A percentile compares a stretch with the other conserved stretches of the same genome.
phyloP scores from a whole-genome alignment of 139 green algal genomes.

The Chlorella sorokiniana region DNA sequence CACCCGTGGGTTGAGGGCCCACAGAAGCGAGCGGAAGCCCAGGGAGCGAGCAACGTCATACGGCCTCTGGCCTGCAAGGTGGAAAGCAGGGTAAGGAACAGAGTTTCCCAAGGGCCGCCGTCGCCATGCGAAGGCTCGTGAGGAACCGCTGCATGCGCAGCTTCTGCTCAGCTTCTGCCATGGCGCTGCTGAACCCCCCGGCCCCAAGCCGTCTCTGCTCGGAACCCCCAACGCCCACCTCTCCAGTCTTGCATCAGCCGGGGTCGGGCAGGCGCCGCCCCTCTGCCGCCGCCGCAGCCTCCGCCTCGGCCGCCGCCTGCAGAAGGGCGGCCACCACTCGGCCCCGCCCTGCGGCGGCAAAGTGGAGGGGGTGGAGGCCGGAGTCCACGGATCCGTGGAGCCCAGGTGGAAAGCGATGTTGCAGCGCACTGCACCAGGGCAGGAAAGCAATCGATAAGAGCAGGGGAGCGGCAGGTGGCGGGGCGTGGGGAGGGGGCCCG shows the following conservation, averaged over 20 bases:
- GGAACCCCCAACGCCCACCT: not conserved
- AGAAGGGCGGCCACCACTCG: constrained; percentile 16
- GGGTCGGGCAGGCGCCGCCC: not conserved
- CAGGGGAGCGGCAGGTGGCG: not conserved
- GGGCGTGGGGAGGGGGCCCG: not conserved
- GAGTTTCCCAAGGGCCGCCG: not conserved
- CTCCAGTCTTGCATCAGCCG: not conserved
- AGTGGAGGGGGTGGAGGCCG: constrained; percentile 38
- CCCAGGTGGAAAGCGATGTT: not conserved
- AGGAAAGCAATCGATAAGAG: not conserved
- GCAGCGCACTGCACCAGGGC: constrained; percentile 11
- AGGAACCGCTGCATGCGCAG: not conserved
- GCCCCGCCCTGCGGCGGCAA: constrained; percentile 18
- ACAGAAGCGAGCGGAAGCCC: constrained; percentile 14
- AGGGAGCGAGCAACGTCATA: not conserved
- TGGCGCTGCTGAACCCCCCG: too few species aligned
- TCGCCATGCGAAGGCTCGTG: not conserved
- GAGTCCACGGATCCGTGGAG: constrained; percentile 1
- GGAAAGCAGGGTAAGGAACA: not conserved
- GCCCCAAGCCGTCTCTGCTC: not conserved
- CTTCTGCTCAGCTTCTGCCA: not conserved
- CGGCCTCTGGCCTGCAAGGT: constrained; percentile 5
- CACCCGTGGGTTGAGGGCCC: constrained; percentile 21
- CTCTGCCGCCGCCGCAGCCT: not conserved
- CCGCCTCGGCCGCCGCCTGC: constrained; percentile 21